Conservation (phyloP, 805 yeast genomes). For the Kodamaea laetipori region DNA sequence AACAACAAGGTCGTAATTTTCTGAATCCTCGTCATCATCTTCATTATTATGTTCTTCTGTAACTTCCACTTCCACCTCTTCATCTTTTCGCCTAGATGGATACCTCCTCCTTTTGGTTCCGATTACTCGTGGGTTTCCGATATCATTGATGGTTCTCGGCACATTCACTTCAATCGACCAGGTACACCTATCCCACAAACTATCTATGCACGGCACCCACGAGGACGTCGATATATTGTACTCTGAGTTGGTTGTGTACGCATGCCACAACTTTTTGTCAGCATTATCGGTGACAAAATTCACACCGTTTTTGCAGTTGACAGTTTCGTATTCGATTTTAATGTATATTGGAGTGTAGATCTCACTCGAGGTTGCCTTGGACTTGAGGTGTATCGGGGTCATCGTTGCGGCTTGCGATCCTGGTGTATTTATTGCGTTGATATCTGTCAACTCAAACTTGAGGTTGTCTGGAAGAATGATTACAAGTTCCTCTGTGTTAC, state of each 20-base stretch:
- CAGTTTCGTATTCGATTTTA: constrained; percentile 63
- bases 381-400: constrained; percentile 40
- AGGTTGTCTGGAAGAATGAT: constrained; percentile 67
- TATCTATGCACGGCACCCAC: constrained; percentile 98
- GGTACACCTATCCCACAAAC: constrained; percentile 81
- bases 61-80: constrained; percentile 12
- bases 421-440: constrained; percentile 35
- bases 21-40: constrained; percentile 48
- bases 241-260: constrained; percentile 80
- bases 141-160: constrained; percentile 76
- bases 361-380: constrained; percentile 38
- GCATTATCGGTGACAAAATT: constrained; percentile 66
- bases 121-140: constrained; percentile 50
- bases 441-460: constrained; percentile 60
- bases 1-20: constrained; percentile 55
- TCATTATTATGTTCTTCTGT: constrained; percentile 19
- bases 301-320: constrained; percentile 72
- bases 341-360: constrained; percentile 72
- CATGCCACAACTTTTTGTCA: constrained; percentile 67
- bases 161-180: constrained; percentile 91
- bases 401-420: constrained; percentile 28
- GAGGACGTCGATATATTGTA: constrained; percentile 80
- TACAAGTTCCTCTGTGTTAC: constrained; percentile 63
- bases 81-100: constrained; percentile 14
- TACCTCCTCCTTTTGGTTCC: constrained; percentile 34